Evolutionary conservation across 2,329 filamentous ascomycete genomes (phyloP).

Genomic region (Penicillium digitatum): DNA sequence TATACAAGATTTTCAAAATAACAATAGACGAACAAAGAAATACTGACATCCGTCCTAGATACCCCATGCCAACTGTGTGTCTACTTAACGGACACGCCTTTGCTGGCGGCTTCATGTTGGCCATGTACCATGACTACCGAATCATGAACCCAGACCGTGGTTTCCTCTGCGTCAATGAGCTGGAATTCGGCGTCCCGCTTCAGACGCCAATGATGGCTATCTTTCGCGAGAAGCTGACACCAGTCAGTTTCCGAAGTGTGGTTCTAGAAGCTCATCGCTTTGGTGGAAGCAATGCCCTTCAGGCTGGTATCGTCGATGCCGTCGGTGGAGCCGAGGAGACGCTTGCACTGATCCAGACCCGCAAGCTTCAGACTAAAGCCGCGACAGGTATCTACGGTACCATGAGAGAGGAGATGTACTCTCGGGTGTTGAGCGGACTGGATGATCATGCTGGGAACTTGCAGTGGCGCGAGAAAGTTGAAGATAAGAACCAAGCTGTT

Average conservation of each 20-base stretch:
- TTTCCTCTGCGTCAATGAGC: constrained; percentile 76
- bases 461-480: constrained; percentile 45
- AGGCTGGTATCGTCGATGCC: constrained; percentile 64
- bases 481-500: constrained; percentile 45
- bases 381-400: constrained; percentile 64
- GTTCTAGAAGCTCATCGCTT: constrained; percentile 72
- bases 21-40: background rate
- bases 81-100: constrained; percentile 77
- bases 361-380: constrained; percentile 59
- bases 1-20: too few relatives aligned
- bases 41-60: constrained; percentile 40
- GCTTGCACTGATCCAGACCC: constrained; percentile 56
- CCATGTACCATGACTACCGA: constrained; percentile 80
- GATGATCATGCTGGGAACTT: constrained; percentile 50
- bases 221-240: constrained; percentile 65
- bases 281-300: constrained; percentile 59
- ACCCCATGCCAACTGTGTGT: constrained; percentile 78
- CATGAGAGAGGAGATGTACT: constrained; percentile 73
- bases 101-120: constrained; percentile 75
- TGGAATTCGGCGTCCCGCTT: constrained; percentile 74
- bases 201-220: constrained; percentile 69
- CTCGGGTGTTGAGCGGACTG: constrained; percentile 59
- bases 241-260: constrained; percentile 56
- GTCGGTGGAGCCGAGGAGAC: constrained; percentile 63
- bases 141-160: constrained; percentile 67